Base-by-base conservation (phyloP, 2,329 filamentous ascomycete genomes). In the Verticillium zaregamsianum region DNA sequence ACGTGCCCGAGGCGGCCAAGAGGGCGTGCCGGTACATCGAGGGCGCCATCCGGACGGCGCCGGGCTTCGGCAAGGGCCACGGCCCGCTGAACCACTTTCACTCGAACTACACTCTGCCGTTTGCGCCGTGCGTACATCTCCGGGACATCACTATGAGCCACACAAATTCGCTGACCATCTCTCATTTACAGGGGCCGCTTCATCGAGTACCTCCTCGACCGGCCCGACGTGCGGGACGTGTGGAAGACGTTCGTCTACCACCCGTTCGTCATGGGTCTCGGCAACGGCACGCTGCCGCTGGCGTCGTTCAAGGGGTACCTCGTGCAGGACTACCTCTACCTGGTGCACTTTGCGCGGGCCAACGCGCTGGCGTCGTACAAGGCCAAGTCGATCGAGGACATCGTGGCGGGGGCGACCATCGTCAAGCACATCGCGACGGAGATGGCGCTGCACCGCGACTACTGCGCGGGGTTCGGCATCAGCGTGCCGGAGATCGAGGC, bases 331-430 rank as follows among this genome's bases (percentile, higher is more conserved):
- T 97, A 97, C 70, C 81, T 97, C 5, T 98, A 95, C 70, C 78
- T 97, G 54, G 90, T 95, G 69, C 93, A 97, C 70, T 98, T 97
- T 75, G 88, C 93, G 2, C 84, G 94, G 67, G 93, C 93, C 55
- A 94, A 93, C 72, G 90, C 92, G 8, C 81, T 98, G 9, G 90
- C 91, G 2, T 88, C 90, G 0, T 97, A 96, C 77, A 98, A 97
- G 75, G 85, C 88, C 1, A 91, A 89, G 65, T 85, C 81, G 11
- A 86, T 95, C 66, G 79, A 85, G 23, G 89, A 92, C 60, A 93
- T 96, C 65, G 81, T 86, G 17, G 84, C 85, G 49, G 86, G 86
- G 3, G 86, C 89, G 66, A 84, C 64, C 40, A 91, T 94, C 60
- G 88, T 97, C 6, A 77, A 85, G 9, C 90, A 95, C 66, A 90